Conservation (phyloP, 2,329 filamentous ascomycete genomes). For the Byssothecium circinans region DNA sequence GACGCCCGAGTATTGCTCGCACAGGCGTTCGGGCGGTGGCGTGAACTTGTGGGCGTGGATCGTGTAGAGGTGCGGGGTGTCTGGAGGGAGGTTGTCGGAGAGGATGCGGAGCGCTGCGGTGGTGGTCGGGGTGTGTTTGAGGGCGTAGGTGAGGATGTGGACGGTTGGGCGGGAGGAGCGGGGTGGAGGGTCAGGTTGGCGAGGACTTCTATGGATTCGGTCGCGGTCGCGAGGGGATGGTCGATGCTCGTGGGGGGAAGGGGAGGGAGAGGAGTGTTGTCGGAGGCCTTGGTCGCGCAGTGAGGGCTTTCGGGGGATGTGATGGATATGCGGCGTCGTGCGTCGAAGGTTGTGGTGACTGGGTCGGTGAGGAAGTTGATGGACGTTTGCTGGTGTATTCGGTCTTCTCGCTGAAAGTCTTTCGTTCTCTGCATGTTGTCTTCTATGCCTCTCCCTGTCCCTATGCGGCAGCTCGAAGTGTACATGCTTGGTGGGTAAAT, state of each 20-base stretch:
- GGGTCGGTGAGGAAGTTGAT: not conserved
- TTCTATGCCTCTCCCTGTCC: not conserved
- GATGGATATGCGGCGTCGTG: not conserved
- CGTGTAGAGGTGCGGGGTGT: slow-evolving; percentile 27
- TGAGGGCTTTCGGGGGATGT: not conserved
- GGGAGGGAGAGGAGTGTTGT: not conserved
- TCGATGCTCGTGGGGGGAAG: slow-evolving; percentile 16
- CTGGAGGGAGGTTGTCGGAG: slow-evolving; percentile 12
- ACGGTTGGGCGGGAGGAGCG: slow-evolving; percentile 18
- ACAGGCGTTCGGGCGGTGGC: slow-evolving; percentile 16
- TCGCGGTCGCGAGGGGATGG: slow-evolving; percentile 13
- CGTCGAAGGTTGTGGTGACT: not conserved
- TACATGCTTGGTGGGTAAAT: slow-evolving; percentile 3
- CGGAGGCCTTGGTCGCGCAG: not conserved
- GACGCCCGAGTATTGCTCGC: slow-evolving; percentile 26
- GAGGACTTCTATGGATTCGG: too few relatives aligned
- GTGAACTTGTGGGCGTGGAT: slow-evolving; percentile 21
- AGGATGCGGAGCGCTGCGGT: slow-evolving; percentile 11
- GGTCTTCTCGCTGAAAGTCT: not conserved
- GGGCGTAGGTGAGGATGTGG: slow-evolving; percentile 28
- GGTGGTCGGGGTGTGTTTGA: slow-evolving; percentile 6
- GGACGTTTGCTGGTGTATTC: not conserved
- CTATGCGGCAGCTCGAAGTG: slow-evolving; percentile 3
- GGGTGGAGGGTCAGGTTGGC: not conserved
- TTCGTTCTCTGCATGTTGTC: not conserved